phyloP scores from a whole-genome alignment of 2,329 filamentous ascomycete genomes.

The Penicillium italicum region DNA sequence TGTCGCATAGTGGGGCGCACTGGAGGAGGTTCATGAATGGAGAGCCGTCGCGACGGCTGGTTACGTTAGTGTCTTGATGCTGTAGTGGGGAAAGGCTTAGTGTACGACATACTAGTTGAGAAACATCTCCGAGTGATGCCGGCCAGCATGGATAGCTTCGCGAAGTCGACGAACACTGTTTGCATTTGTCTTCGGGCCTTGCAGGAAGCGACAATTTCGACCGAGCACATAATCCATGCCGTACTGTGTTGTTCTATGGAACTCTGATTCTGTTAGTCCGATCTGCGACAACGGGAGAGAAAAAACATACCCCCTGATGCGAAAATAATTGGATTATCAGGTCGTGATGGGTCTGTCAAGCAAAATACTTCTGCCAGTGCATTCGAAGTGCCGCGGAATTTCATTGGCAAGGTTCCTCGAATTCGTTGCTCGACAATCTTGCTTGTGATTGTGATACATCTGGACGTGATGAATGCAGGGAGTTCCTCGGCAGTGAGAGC shows the following conservation, averaged over 20 bases:
- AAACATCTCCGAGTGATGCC: constrained; percentile 69
- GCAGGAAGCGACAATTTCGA: constrained; percentile 73
- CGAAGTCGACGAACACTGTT: constrained; percentile 60
- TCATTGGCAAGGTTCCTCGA: constrained; percentile 61
- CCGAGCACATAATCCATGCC: constrained; percentile 70
- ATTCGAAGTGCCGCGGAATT: constrained; percentile 66
- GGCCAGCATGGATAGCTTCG: constrained; percentile 59
- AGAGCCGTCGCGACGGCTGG: constrained; percentile 66
- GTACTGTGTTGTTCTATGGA: constrained; percentile 71
- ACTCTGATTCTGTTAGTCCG: constrained; percentile 50
- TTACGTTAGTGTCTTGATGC: not conserved
- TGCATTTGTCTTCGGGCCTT: constrained; percentile 67
- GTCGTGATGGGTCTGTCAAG: constrained; percentile 67
- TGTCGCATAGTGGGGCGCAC: constrained; percentile 68
- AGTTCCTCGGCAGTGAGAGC: constrained; percentile 64
- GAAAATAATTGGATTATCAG: constrained; percentile 74
- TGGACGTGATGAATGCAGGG: constrained; percentile 67
- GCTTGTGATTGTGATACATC: constrained; percentile 67
- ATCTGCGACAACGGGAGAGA: not conserved
- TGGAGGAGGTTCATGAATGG: constrained; percentile 75
- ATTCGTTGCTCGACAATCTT: constrained; percentile 65
- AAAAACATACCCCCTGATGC: constrained; percentile 62
- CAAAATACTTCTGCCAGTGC: constrained; percentile 75
- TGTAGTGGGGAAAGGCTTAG: too few species aligned
- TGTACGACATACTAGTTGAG: constrained; percentile 63